Conservation (phyloP, 2,329 filamentous ascomycete genomes). For the Paradendryphiella salina region DNA sequence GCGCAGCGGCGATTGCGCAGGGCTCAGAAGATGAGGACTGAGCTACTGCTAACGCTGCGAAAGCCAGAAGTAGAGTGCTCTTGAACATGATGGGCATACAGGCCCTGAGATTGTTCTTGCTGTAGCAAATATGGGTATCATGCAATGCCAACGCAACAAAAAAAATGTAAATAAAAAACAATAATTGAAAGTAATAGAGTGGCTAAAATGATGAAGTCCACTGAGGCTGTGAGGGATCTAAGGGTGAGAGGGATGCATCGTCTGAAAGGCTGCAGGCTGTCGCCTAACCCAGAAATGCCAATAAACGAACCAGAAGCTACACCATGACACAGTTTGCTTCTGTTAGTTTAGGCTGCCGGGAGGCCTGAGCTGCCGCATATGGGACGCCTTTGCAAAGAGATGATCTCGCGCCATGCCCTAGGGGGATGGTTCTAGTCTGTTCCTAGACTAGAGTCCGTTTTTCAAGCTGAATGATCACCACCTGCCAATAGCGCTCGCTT, state of each 20-base stretch:
- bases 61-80: slow-evolving; percentile 18
- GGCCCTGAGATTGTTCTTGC: background rate
- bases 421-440: background rate
- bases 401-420: background rate
- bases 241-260: slow-evolving; percentile 4
- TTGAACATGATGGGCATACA: slow-evolving; percentile 13
- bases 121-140: background rate
- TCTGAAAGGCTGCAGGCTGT: slow-evolving; percentile 8
- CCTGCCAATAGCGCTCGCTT: slow-evolving; percentile 1
- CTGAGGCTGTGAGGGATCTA: slow-evolving; percentile 2
- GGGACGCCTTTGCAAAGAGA: background rate
- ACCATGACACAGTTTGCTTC: background rate
- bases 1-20: slow-evolving; percentile 23
- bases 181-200: background rate
- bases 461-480: background rate
- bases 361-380: slow-evolving; percentile 3
- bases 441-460: slow-evolving; percentile 6
- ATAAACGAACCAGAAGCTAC: slow-evolving; percentile 3
- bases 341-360: slow-evolving; percentile 2
- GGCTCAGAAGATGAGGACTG: slow-evolving; percentile 22
- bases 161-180: background rate
- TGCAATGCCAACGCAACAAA: background rate
- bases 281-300: slow-evolving; percentile 10
- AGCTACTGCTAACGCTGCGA: slow-evolving; percentile 18
- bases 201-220: background rate